Base-by-base conservation (phyloP, 2,329 filamentous ascomycete species). In the Aaosphaeria arxii region DNA sequence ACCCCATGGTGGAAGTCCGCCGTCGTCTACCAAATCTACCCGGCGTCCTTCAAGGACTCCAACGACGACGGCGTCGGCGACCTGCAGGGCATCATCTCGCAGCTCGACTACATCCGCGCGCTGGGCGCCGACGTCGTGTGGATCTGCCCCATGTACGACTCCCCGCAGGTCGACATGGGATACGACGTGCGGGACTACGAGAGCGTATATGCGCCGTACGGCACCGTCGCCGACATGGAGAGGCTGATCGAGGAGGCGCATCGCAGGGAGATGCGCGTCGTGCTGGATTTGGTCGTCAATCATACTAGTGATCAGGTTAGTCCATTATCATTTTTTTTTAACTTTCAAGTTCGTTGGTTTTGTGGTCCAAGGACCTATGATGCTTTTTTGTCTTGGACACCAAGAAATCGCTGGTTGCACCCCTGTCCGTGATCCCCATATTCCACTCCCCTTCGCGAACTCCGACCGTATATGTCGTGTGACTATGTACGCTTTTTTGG, bases 21-120 rank as follows among this genome's bases (percentile, higher is more conserved):
- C 44, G 74, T 77, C 7, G 78, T 84, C 24, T 85, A 85, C 60
- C 80, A 85, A 54, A 77, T 85, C 52, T 85, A 84, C 60, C 80
- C 81, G 2, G 77, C 81, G n/a, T 81, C 78, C 29, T 84, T 84
- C 70, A 76, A 81, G 52, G 81, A 83, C 61, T 77, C 77, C 39
- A 82, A 77, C 17, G 78, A 77, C 38, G 76, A 79, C 48, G 81
- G 81, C 5, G 66, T 77, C 42, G 81, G 81, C 38, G 80, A 83
- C 51, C 65, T 84, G n/a, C 74, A 74, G 42, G 81, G 81, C 35
- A 81, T 84, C 54, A 80, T 81, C 43, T 77, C 76, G 11, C 73
- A 78, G 43, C 69, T 83, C 13, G 78, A 81, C 59, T 82, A 83
- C 55, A 71, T 82, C 49, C 71, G 76, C 52, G 65, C 74, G 3